Evolutionary conservation across 164 flowering plant genomes (phyloP).

Genomic region (Cinnamomum chago): DNA sequence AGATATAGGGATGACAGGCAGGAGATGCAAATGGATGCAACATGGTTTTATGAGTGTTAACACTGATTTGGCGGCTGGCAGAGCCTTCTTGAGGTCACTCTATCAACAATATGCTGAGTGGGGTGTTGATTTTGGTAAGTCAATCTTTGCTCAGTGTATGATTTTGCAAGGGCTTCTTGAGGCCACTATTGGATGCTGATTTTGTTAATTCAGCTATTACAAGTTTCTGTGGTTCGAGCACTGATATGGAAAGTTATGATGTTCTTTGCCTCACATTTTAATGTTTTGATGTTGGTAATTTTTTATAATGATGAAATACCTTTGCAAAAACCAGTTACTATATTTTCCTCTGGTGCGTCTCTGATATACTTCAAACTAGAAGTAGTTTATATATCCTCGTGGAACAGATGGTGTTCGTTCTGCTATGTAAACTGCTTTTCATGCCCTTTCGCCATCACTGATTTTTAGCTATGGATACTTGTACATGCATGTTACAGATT

Average conservation of each 20-base stretch:
- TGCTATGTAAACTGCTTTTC: no score
- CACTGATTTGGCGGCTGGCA: slow-evolving; percentile 66
- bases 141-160: background rate
- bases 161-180: no score
- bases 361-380: no score
- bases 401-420: no score
- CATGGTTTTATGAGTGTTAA: slow-evolving; percentile 93
- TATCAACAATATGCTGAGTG: slow-evolving; percentile 86
- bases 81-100: slow-evolving; percentile 80
- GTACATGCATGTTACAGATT: no score
- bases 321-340: no score
- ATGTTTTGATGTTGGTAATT: no score
- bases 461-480: no score
- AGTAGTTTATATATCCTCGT: no score
- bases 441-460: no score
- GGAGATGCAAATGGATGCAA: slow-evolving; percentile 82
- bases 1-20: slow-evolving; percentile 66
- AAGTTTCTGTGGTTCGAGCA: background rate
- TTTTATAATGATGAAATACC: no score
- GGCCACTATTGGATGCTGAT: background rate
- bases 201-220: background rate
- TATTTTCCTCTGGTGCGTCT: no score
- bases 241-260: background rate
- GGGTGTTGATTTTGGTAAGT: slow-evolving; percentile 92
- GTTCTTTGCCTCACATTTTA: background rate